phyloP scores from a whole-genome alignment of 345 rosid genomes.

The Heritiera littoralis region DNA sequence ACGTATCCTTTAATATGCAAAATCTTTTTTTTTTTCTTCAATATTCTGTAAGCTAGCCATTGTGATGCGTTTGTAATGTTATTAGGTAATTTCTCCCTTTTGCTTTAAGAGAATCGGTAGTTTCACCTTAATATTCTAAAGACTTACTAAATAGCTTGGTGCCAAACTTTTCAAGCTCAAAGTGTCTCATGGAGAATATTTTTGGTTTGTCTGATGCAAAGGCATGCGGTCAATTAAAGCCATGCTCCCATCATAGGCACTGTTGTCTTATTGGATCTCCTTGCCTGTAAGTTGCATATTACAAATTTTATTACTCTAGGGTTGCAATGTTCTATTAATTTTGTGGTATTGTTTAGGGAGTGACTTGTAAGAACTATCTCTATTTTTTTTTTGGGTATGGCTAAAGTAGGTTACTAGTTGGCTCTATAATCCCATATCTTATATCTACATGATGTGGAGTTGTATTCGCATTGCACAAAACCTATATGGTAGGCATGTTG shows the following conservation, averaged over 20 bases:
- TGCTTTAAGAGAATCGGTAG: not conserved
- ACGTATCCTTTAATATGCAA: slow-evolving; percentile 60
- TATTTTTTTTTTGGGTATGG: not conserved
- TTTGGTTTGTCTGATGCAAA: slow-evolving; percentile 48
- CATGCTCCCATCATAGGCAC: slow-evolving; percentile 41
- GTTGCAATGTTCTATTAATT: not conserved
- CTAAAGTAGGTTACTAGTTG: not conserved
- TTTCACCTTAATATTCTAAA: slow-evolving; percentile 54
- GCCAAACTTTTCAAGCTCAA: slow-evolving; percentile 50
- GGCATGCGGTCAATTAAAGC: slow-evolving; percentile 31
- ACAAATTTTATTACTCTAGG: not conserved
- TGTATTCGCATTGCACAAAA: not conserved
- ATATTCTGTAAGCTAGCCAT: not conserved
- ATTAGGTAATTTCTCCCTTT: not conserved
- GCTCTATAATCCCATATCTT: slow-evolving; percentile 10
- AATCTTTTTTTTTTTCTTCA: not conserved
- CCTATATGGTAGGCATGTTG: not conserved
- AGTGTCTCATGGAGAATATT: slow-evolving; percentile 45
- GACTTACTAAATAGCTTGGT: slow-evolving; percentile 49
- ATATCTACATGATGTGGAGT: not conserved
- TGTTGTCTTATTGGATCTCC: slow-evolving; percentile 49
- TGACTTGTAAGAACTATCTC: not conserved
- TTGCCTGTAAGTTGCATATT: slow-evolving; percentile 67
- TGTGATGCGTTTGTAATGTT: not conserved
- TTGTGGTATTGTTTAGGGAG: not conserved